Evolutionary conservation across 1,284 basidiomycete species (phyloP), one percentile per base, ranked within the genome.

Genomic region (Ceratobasidium sp.): DNA sequence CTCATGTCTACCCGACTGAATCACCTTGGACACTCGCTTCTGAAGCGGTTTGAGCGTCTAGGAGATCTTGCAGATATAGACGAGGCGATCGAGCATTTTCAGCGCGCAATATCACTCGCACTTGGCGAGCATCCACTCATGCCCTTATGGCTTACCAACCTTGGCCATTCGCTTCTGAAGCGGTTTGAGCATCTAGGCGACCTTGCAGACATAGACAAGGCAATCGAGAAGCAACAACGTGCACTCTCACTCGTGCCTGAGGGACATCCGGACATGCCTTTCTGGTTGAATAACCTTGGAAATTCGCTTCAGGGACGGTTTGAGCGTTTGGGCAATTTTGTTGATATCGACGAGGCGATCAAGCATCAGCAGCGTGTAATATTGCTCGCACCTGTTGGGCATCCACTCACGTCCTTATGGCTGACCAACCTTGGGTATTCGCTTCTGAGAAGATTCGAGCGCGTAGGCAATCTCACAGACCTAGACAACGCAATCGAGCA

Each of bases 21-120:
- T 23, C 26, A 18, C 23, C 66, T 70, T 8, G 66, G 50, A 6
- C 13, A 21, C 21, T 35, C 50, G 9, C 49, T 70, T 7, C 26
- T 7, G 30, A 57, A n/a, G 5, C 66, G 66, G 23, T 70, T 32
- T 23, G 30, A n/a, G 4, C 54, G 16, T n/a, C 13, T 32, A 16
- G 52, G 52, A 14, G 11, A 70, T 11, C 23, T 58, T 4, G n/a
- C 13, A 6, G 66, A 70, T 23, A 49, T 70, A 32, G 66, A 70
- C 9, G 9, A 41, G 7, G 47, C 50, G 14, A 54, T 70, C 9
- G 21, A 11, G 13, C 58, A 18, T 35, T 35, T 23, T 28, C 50
- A 16, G 18, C 32, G 38, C 61, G 66, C 66, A 8, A 11, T 70
- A 9, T 35, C 21, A 1, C 49, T 54, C 16, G 16, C 18, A 4